Base-by-base conservation (phyloP, 2,329 filamentous ascomycete genomes). In the Didymella arachidicola region DNA sequence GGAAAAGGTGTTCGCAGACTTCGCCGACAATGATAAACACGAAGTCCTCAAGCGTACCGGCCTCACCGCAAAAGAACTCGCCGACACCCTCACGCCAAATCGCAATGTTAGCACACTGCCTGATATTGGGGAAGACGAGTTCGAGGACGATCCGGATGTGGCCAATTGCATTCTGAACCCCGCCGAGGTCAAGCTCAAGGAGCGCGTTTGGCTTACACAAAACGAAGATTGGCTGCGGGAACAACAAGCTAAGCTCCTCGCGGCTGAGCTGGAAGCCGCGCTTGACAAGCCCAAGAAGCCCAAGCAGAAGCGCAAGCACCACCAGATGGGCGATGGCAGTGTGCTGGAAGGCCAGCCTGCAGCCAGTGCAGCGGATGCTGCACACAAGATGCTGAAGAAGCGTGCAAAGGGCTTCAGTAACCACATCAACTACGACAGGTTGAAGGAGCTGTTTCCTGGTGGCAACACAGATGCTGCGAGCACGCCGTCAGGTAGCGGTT, bases 191-290 rank as follows among this genome's bases (percentile, higher is more conserved):
- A 85, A 85, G 32, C 86, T 93, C 72, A 98, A 97, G 76, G 93
- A 97, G 76, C 87, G 88, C 59, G 91, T 98, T 51, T 99, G 95
- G 95, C 88, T 96, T 42, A 93, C 94, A 59, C 89, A 93, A 73
- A 98, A 99, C 77, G 93, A 95, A 74, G 92, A 96, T 66, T 99
- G 93, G 86, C 83, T 99, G 38, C 90, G 94, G 8, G 86, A 88
- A 47, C 90, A 96, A 72, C 93, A 97, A 72, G 87, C 91, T 60
- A 96, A 95, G 76, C 83, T 90, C 7, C 89, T 96, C 56, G 86
- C 90, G 38, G 86, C 88, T 59, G 91, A 93, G 34, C 76, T 87
- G 18, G 81, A 81, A n/a, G 82, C 84, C 61, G 82, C 81, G 12
- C 79, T 81, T 32, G 80, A 82, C 52, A 77, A 78, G 30, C 74